Percentiles rank a stretch among this genome's conserved stretches.
These are phyloP conservation scores for Linanthus parryae DNA, from an alignment of 148 eudicot species.

Conservation along the genomic window DNA sequence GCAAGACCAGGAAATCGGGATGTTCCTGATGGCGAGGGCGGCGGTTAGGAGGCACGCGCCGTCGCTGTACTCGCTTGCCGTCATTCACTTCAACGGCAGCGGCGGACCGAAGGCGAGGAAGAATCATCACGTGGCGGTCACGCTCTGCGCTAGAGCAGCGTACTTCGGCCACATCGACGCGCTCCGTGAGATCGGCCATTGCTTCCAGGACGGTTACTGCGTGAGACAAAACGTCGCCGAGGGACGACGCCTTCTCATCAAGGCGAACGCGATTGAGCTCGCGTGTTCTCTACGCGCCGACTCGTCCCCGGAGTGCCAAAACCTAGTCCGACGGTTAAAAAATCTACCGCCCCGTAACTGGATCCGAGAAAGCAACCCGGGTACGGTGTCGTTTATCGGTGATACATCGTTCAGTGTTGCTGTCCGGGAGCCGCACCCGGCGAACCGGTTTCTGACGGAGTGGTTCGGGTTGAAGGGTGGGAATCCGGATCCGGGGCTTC, in stretches of 20 bases:
- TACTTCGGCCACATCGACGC: slow-evolving; percentile 84
- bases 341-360: slow-evolving; percentile 7
- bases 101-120: slow-evolving; percentile 67
- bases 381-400: slow-evolving; percentile 32
- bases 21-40: slow-evolving; percentile 70
- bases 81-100: slow-evolving; percentile 85
- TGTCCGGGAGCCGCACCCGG: slow-evolving; percentile 59
- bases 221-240: slow-evolving; percentile 67
- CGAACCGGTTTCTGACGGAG: slow-evolving; percentile 48
- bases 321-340: too few species aligned
- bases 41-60: slow-evolving; percentile 69
- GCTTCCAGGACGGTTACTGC: slow-evolving; percentile 92
- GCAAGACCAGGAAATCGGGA: slow-evolving; percentile 57
- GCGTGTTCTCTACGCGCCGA: too few species aligned
- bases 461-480: slow-evolving; percentile 41
- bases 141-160: slow-evolving; percentile 83
- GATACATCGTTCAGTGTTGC: slow-evolving; percentile 82
- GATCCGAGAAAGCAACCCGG: slow-evolving; percentile 26
- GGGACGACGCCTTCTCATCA: slow-evolving; percentile 74
- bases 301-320: slow-evolving; percentile 19
- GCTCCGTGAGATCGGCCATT: slow-evolving; percentile 83
- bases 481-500: slow-evolving; percentile 27
- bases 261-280: slow-evolving; percentile 89
- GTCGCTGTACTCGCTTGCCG: slow-evolving; percentile 63
- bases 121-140: slow-evolving; percentile 79